These are phyloP conservation scores for Glycyrrhiza uralensis DNA, from an alignment of 306 rosid species.

Conservation along the genomic window DNA sequence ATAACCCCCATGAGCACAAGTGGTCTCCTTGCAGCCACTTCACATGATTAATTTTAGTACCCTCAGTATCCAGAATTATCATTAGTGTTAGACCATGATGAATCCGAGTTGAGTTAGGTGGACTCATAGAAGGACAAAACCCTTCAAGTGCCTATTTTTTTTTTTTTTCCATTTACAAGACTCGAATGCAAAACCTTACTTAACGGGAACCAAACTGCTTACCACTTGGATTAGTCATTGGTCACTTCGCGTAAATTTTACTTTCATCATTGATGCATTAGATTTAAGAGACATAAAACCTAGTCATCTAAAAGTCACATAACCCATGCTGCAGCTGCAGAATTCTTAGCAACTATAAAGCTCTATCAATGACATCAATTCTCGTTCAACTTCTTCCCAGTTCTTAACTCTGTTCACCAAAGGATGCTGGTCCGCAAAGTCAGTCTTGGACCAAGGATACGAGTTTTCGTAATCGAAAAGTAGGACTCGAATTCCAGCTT, in stretches of 20 bases:
- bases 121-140: no score
- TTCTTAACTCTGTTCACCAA: constrained; percentile 67
- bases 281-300: not conserved
- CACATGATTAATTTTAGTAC: no score
- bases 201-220: no score
- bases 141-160: no score
- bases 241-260: not conserved
- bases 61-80: no score
- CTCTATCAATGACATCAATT: constrained; percentile 44
- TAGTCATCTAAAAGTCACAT: not conserved
- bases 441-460: constrained; percentile 80
- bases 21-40: not conserved
- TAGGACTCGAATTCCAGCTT: constrained; percentile 67
- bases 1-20: not conserved
- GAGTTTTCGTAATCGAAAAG: constrained; percentile 90
- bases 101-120: no score
- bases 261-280: not conserved
- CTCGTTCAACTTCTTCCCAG: constrained; percentile 87
- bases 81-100: no score
- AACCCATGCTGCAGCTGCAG: not conserved
- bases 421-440: constrained; percentile 48
- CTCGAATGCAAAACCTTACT: no score
- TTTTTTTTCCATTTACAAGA: no score
- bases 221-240: no score
- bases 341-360: constrained; percentile 12